phyloP scores from a whole-genome alignment of 2,329 filamentous ascomycete species.

The Cercospora berteroae region DNA sequence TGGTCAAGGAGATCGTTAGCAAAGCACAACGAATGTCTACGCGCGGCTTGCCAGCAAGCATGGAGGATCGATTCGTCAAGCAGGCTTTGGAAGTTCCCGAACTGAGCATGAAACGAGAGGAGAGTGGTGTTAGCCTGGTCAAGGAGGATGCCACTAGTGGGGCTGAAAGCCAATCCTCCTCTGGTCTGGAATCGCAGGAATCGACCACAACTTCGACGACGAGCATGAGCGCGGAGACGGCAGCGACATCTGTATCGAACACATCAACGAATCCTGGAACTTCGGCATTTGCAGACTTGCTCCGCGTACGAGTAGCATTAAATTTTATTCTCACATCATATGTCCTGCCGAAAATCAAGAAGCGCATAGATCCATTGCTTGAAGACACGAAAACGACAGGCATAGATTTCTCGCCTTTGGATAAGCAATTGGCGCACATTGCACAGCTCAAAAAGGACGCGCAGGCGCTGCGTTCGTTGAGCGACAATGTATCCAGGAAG shows the following conservation, averaged over 20 bases:
- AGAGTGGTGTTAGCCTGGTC: slow-evolving; percentile 42
- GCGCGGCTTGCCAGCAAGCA: slow-evolving; percentile 67
- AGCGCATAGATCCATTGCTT: slow-evolving; percentile 47
- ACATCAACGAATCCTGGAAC: slow-evolving; percentile 27
- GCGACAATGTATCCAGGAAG: slow-evolving; percentile 68
- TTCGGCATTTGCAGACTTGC: slow-evolving; percentile 53
- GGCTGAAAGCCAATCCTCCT: slow-evolving; percentile 18
- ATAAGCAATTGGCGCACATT: slow-evolving; percentile 66
- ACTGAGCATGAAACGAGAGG: slow-evolving; percentile 62
- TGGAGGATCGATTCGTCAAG: slow-evolving; percentile 82
- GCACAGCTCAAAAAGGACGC: slow-evolving; percentile 69
- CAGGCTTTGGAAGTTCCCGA: slow-evolving; percentile 75
- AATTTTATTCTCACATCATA: slow-evolving; percentile 65
- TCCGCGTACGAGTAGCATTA: slow-evolving; percentile 63
- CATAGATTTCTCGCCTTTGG: slow-evolving; percentile 68
- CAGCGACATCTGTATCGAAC: slow-evolving; percentile 33
- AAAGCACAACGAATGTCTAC: slow-evolving; percentile 72
- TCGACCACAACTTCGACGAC: slow-evolving; percentile 32
- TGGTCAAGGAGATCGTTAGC: slow-evolving; percentile 61
- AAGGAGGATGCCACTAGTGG: slow-evolving; percentile 26
- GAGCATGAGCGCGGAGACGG: slow-evolving; percentile 24
- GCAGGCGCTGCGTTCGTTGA: slow-evolving; percentile 63
- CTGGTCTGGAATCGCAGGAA: slow-evolving; percentile 23
- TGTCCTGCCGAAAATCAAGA: slow-evolving; percentile 49
- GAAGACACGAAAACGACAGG: slow-evolving; percentile 26